Evolutionary conservation across 768 basidiomycete species (phyloP).

Genomic region (Chalciporus sphaerocephalus): DNA sequence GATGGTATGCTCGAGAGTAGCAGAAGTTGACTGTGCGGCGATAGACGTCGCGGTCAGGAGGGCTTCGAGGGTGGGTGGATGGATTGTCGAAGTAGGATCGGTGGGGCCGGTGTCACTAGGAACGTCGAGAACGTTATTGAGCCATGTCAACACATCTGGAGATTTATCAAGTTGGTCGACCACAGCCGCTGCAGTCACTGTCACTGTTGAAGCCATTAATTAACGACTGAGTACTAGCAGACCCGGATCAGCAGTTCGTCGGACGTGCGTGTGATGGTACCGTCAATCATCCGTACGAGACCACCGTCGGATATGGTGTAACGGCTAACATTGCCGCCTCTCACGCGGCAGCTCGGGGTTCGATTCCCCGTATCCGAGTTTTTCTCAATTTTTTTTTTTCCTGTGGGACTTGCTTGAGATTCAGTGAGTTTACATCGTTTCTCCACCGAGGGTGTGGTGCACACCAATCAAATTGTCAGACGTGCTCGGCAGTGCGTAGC

Average conservation of each 20-base stretch:
- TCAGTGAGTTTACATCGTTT: too few relatives aligned
- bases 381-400: background rate
- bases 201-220: slow-evolving; percentile 23
- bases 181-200: slow-evolving; percentile 36
- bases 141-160: slow-evolving; percentile 63
- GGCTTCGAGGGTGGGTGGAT: slow-evolving; percentile 72
- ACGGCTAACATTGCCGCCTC: slow-evolving; percentile 66
- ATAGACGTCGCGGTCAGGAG: slow-evolving; percentile 80
- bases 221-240: background rate
- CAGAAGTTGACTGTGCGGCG: slow-evolving; percentile 83
- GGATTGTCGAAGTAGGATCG: slow-evolving; percentile 32
- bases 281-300: too few relatives aligned
- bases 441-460: too few relatives aligned
- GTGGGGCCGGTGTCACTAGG: slow-evolving; percentile 37
- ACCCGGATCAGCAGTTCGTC: too few relatives aligned
- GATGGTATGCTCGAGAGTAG: slow-evolving; percentile 81
- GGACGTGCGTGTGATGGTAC: too few relatives aligned
- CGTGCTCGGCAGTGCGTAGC: too few relatives aligned
- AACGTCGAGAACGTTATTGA: slow-evolving; percentile 56
- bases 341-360: slow-evolving; percentile 46
- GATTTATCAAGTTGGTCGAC: slow-evolving; percentile 56
- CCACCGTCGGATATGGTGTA: slow-evolving; percentile 61
- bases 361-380: slow-evolving; percentile 31
- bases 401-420: too few relatives aligned
- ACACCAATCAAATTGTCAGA: too few relatives aligned